phyloP scores from a whole-genome alignment of 2,329 filamentous ascomycete genomes.

The Neonectria ditissima region DNA sequence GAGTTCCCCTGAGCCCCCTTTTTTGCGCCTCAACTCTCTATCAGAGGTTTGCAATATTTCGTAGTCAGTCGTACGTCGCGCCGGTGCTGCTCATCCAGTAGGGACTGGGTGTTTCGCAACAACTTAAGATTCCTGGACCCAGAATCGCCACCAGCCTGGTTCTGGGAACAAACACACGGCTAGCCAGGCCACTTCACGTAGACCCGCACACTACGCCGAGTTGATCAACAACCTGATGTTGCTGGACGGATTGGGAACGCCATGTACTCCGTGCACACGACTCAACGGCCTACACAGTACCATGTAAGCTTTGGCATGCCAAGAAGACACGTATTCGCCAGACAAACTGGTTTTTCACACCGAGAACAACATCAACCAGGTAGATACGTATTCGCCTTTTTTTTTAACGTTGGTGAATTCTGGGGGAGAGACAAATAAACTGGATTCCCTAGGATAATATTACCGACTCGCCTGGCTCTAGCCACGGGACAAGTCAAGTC shows the following conservation, averaged over 20 bases:
- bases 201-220: constrained; percentile 11
- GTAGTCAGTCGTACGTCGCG: not conserved
- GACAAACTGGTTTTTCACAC: constrained; percentile 7
- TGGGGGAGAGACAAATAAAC: constrained; percentile 3
- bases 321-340: constrained; percentile 4
- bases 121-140: constrained; percentile 11
- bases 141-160: constrained; percentile 16
- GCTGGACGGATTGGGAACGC: constrained; percentile 17
- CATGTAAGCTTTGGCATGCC: constrained; percentile 1
- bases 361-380: constrained; percentile 5
- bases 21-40: not conserved
- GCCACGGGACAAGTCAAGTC: not conserved
- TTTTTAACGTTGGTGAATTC: constrained; percentile 2
- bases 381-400: not conserved
- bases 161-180: constrained; percentile 9
- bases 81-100: not conserved
- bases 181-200: constrained; percentile 1
- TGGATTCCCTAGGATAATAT: not conserved
- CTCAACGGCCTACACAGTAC: constrained; percentile 6
- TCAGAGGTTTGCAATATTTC: not conserved
- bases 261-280: constrained; percentile 12
- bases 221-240: constrained; percentile 21
- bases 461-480: constrained; percentile 1
- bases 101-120: constrained; percentile 1
- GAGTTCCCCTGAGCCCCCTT: not conserved